These are phyloP conservation scores for Nicotiana undulata DNA, from an alignment of 257 asterid species.

Conservation along the genomic window DNA sequence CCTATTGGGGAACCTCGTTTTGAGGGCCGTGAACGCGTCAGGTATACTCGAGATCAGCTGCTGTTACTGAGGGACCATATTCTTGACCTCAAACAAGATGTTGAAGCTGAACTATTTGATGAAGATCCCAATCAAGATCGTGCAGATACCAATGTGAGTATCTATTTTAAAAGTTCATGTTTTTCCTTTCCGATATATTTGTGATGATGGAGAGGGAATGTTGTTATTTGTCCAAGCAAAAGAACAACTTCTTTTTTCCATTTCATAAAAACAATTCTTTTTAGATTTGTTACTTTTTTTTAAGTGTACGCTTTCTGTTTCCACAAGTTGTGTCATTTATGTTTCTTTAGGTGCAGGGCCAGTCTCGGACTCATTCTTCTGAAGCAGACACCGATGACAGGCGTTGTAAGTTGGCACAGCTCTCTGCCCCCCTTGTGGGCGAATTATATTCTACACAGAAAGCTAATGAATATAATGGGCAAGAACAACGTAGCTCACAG, in stretches of 20 bases:
- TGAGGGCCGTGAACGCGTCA: neutral
- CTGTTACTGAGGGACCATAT: constrained; percentile 13
- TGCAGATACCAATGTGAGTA: constrained; percentile 58
- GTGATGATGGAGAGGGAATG: neutral
- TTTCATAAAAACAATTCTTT: neutral
- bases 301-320: neutral
- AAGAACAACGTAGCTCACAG: constrained; percentile 23
- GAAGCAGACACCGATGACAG: constrained; percentile 9
- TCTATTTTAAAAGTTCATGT: neutral
- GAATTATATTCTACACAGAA: too few species aligned
- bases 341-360: constrained; percentile 21
- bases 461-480: neutral
- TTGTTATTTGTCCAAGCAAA: neutral
- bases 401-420: too few species aligned
- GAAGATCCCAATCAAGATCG: constrained; percentile 55
- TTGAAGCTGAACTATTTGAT: constrained; percentile 39
- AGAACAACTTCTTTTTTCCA: too few species aligned
- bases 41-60: constrained; percentile 21
- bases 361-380: constrained; percentile 42
- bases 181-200: neutral
- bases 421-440: too few species aligned
- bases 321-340: neutral
- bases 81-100: constrained; percentile 57
- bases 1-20: too few species aligned
- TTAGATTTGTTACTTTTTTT: neutral